phyloP scores from a whole-genome alignment of 2,329 filamentous ascomycete species.

The Ceratocystiopsis sp. region DNA sequence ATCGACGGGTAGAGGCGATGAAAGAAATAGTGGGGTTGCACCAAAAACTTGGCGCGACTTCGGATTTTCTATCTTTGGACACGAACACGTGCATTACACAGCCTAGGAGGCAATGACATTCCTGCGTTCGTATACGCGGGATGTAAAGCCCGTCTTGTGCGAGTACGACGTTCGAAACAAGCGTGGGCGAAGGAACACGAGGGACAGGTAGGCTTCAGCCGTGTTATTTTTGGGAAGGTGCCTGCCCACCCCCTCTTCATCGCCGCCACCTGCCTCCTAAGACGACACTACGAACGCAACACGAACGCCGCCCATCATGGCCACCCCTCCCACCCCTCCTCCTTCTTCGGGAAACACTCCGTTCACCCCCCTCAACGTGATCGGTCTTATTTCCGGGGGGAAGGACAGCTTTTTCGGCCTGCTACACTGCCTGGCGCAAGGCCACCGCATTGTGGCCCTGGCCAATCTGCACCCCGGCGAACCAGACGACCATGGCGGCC shows the following conservation, averaged over 20 bases:
- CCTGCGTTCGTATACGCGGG: too few relatives aligned
- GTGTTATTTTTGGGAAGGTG: too few relatives aligned
- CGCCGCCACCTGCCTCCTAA: too few relatives aligned
- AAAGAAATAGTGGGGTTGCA: background rate
- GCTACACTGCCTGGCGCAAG: conserved; percentile 74
- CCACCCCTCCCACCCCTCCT: background rate
- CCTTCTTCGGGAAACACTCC: background rate
- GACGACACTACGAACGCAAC: too few relatives aligned
- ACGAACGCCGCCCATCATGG: background rate
- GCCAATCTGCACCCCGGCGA: conserved; percentile 62
- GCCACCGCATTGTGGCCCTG: conserved; percentile 70
- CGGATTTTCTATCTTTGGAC: too few relatives aligned
- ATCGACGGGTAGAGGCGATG: too few relatives aligned
- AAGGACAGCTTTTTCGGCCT: conserved; percentile 95
- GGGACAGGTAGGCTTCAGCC: too few relatives aligned
- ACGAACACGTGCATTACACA: background rate
- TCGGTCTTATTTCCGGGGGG: conserved; percentile 85
- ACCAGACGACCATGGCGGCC: background rate
- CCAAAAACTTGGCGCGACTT: background rate
- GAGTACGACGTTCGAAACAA: too few relatives aligned
- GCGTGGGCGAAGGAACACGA: too few relatives aligned
- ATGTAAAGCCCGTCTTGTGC: too few relatives aligned
- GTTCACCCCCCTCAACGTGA: conserved; percentile 44
- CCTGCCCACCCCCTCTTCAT: too few relatives aligned
- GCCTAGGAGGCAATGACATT: background rate